A percentile compares a stretch with the other conserved stretches of the same genome.
phyloP scores from a whole-genome alignment of 768 basidiomycete genomes.

The Pleurotus tuber-regium region DNA sequence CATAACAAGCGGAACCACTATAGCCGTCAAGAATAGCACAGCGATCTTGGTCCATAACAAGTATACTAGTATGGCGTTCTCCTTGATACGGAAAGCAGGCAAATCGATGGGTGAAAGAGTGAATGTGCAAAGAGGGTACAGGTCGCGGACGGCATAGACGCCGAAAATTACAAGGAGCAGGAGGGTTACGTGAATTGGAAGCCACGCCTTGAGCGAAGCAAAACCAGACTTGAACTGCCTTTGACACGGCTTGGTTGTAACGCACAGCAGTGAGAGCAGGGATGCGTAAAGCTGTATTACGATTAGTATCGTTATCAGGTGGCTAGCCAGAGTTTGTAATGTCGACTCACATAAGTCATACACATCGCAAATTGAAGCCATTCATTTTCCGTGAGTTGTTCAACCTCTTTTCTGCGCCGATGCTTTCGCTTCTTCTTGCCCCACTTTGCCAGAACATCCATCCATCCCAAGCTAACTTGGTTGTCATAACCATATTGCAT shows the following conservation, averaged over 20 bases:
- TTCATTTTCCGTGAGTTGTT: constrained; percentile 17
- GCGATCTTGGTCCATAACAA: constrained; percentile 52
- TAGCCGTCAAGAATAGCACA: constrained; percentile 41
- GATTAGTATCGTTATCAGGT: neutral
- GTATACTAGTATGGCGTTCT: constrained; percentile 1
- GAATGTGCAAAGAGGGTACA: constrained; percentile 60
- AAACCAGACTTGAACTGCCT: neutral
- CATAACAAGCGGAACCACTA: constrained; percentile 50
- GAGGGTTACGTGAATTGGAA: constrained; percentile 39
- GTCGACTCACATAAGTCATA: constrained; percentile 27
- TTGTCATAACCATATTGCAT: neutral
- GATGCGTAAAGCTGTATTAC: constrained; percentile 35
- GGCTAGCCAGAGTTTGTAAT: neutral
- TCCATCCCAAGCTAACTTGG: neutral
- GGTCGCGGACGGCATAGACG: constrained; percentile 55
- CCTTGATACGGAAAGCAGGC: constrained; percentile 30
- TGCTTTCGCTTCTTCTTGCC: constrained; percentile 24
- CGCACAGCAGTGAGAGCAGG: constrained; percentile 35
- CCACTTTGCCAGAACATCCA: constrained; percentile 19
- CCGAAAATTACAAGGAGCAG: constrained; percentile 45
- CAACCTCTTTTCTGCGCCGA: constrained; percentile 8
- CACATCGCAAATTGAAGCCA: constrained; percentile 29
- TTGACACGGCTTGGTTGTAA: constrained; percentile 25
- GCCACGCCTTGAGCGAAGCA: neutral
- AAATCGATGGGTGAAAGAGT: constrained; percentile 47